These are phyloP conservation scores for Solioccasus polychromus DNA, from an alignment of 768 basidiomycete genomes.

Conservation along the genomic window DNA sequence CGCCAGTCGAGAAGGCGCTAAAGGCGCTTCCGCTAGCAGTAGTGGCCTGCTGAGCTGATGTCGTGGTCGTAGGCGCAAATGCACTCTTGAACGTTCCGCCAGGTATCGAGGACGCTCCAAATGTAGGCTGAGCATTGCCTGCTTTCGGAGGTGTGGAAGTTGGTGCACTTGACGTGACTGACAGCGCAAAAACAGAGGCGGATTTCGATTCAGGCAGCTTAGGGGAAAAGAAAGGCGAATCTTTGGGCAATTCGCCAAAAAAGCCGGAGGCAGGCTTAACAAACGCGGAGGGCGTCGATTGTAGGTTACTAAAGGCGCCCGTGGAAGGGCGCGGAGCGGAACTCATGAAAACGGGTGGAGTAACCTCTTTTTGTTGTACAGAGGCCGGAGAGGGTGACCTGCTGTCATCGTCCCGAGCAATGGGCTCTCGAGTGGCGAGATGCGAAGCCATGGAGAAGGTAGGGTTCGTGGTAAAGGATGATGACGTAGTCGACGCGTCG, in stretches of 20 bases:
- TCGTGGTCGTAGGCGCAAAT: slow-evolving; percentile 10
- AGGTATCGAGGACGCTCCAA: slow-evolving; percentile 38
- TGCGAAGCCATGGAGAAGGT: slow-evolving; percentile 2
- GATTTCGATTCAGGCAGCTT: slow-evolving; percentile 30
- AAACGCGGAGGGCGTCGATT: slow-evolving; percentile 34
- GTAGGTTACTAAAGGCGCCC: slow-evolving; percentile 42
- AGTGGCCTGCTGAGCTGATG: slow-evolving; percentile 11
- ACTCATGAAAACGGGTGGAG: slow-evolving; percentile 14
- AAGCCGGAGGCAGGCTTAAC: slow-evolving; percentile 36
- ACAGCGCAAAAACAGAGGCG: slow-evolving; percentile 39
- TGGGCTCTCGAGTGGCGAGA: slow-evolving; percentile 11
- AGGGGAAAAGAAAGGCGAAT: slow-evolving; percentile 56
- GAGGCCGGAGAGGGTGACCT: slow-evolving; percentile 28
- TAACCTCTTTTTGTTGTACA: neutral
- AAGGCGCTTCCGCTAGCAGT: slow-evolving; percentile 24
- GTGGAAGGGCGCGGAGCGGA: slow-evolving; percentile 25
- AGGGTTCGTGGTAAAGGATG: neutral
- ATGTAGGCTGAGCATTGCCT: slow-evolving; percentile 28
- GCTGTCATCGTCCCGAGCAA: slow-evolving; percentile 19
- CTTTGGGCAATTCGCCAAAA: slow-evolving; percentile 34
- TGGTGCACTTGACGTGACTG: slow-evolving; percentile 13
- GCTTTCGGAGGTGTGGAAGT: slow-evolving; percentile 24
- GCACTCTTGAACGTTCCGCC: slow-evolving; percentile 18
- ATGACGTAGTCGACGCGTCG: slow-evolving; percentile 5
- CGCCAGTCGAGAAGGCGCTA: slow-evolving; percentile 26